Percentiles rank a stretch among this genome's conserved stretches.
phyloP scores from a whole-genome alignment of 2,329 filamentous ascomycete genomes.

The Aspergillus thermomutatus region DNA sequence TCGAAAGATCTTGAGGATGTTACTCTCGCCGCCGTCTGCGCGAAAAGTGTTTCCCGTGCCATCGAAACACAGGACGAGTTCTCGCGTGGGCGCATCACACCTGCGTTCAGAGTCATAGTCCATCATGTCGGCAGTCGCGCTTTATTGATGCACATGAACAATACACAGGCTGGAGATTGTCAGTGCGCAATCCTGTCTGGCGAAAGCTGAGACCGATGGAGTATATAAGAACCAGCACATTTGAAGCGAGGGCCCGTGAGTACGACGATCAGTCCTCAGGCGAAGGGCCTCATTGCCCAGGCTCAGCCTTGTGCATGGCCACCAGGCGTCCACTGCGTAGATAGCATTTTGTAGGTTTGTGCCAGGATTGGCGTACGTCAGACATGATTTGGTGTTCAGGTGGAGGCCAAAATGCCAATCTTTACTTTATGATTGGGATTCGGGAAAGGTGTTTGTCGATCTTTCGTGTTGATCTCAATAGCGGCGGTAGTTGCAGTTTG shows the following conservation, averaged over 20 bases:
- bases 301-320: not conserved
- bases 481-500: not conserved
- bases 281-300: not conserved
- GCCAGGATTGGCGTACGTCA: not conserved
- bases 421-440: not conserved
- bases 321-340: not conserved
- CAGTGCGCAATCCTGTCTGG: not conserved
- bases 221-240: not conserved
- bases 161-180: not conserved
- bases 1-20: constrained; percentile 42
- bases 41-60: constrained; percentile 41
- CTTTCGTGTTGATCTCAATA: not conserved
- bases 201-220: not conserved
- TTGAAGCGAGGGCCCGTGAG: not conserved
- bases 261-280: not conserved
- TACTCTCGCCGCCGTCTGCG: constrained; percentile 39
- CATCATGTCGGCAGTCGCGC: not conserved
- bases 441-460: not conserved
- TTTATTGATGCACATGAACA: no score
- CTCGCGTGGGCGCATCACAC: not conserved
- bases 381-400: not conserved
- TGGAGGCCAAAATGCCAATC: not conserved
- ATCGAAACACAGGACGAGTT: constrained; percentile 38
- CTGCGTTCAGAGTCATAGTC: not conserved
- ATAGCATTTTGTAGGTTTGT: not conserved